Conservation (phyloP, 495 filamentous ascomycete species). For the Beverwykella pulmonaria region DNA sequence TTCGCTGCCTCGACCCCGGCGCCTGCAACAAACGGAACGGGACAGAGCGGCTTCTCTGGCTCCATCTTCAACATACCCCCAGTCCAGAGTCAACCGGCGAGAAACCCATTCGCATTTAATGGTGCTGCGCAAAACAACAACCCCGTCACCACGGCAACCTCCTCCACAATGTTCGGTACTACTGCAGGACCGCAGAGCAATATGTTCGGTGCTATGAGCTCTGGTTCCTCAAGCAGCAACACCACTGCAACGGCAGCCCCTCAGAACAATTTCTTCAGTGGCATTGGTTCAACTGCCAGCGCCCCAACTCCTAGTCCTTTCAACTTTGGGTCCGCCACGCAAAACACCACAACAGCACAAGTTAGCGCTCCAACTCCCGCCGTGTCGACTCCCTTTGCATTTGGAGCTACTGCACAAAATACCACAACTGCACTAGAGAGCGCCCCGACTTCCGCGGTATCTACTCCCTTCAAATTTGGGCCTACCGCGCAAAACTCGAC, state of each 20-base stretch:
- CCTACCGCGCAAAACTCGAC: too few relatives aligned
- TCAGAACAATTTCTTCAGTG: slow-evolving; percentile 1
- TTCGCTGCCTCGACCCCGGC: slow-evolving; percentile 6
- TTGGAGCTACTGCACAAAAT: too few relatives aligned
- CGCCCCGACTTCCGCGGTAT: too few relatives aligned
- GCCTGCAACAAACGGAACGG: not conserved
- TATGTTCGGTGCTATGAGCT: not conserved
- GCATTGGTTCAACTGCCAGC: not conserved
- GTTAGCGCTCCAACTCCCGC: too few relatives aligned
- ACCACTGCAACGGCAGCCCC: not conserved
- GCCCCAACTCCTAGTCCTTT: not conserved
- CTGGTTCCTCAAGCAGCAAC: not conserved
- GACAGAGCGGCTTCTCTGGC: not conserved
- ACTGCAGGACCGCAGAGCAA: not conserved
- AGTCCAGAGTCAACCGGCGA: not conserved
- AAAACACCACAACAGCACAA: not conserved
- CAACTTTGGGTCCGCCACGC: not conserved
- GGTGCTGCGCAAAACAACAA: not conserved
- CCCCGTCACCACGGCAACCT: not conserved
- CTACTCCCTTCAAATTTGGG: too few relatives aligned
- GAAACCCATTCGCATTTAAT: not conserved
- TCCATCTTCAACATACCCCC: not conserved
- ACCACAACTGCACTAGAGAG: too few relatives aligned
- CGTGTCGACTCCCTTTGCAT: too few relatives aligned
- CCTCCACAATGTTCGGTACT: not conserved